phyloP scores from a whole-genome alignment of 805 yeast species.

The Pichia scutulata region DNA sequence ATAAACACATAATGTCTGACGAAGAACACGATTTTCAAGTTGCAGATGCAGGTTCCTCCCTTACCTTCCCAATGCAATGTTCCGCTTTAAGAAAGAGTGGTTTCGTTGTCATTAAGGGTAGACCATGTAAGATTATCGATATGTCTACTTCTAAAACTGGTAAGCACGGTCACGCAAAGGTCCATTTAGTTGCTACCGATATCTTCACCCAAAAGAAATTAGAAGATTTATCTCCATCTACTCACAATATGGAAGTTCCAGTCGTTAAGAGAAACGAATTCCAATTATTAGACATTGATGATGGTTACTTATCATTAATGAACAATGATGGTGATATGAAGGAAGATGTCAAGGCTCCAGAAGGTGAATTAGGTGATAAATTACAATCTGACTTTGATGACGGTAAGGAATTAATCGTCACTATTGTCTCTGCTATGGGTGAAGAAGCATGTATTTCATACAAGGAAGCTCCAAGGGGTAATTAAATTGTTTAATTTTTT shows the following conservation, averaged over 20 bases:
- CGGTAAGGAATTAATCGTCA: conserved; percentile 95
- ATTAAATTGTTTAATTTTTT: conserved; percentile 16
- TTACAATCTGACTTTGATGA: conserved; percentile 91
- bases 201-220: conserved; percentile 98
- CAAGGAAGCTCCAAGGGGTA: conserved; percentile 92
- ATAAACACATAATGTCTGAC: conserved; percentile 24
- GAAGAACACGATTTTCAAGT: conserved; percentile 82
- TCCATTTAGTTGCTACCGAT: conserved; percentile 97
- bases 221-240: conserved; percentile 99
- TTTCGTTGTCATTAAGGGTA: conserved; percentile 95
- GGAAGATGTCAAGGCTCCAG: conserved; percentile 98
- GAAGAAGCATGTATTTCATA: conserved; percentile 98
- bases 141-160: conserved; percentile 99
- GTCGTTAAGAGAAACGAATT: conserved; percentile 91
- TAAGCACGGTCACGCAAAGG: conserved; percentile 99
- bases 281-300: conserved; percentile 97
- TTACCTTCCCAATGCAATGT: conserved; percentile 98
- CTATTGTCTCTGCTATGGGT: conserved; percentile 97
- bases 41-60: conserved; percentile 98
- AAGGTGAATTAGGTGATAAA: conserved; percentile 93
- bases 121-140: conserved; percentile 99
- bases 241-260: conserved; percentile 99
- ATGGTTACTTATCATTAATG: conserved; percentile 95
- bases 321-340: conserved; percentile 96
- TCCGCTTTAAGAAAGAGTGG: conserved; percentile 99